Evolutionary conservation across 1,284 basidiomycete species (phyloP).

Genomic region (Irpex lacteus): DNA sequence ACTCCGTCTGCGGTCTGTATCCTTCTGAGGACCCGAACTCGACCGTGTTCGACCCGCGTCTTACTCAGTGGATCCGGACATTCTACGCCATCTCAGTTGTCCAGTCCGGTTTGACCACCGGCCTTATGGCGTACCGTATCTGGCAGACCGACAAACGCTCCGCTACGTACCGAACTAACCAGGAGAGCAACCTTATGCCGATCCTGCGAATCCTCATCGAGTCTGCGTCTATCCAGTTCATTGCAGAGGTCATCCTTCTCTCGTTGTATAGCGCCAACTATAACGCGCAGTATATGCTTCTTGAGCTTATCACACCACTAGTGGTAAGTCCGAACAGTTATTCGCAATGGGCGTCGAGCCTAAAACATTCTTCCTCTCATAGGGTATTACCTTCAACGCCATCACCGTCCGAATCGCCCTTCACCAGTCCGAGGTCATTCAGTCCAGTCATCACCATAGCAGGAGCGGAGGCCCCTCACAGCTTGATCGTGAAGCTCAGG

Average conservation of each 20-base stretch:
- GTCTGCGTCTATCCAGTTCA: slow-evolving; percentile 28
- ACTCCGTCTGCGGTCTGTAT: slow-evolving; percentile 14
- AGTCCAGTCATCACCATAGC: neutral
- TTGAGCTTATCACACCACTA: slow-evolving; percentile 28
- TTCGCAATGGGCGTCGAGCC: neutral
- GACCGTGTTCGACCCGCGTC: slow-evolving; percentile 15
- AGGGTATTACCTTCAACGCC: slow-evolving; percentile 24
- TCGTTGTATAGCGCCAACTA: slow-evolving; percentile 27
- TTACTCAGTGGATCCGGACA: slow-evolving; percentile 14
- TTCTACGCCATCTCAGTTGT: slow-evolving; percentile 17
- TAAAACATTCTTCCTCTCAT: neutral
- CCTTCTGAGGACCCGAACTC: slow-evolving; percentile 12
- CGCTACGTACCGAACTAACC: slow-evolving; percentile 10
- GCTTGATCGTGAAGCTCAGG: neutral
- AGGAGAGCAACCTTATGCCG: slow-evolving; percentile 14
- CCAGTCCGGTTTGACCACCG: slow-evolving; percentile 14
- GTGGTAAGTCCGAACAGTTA: slow-evolving; percentile 23
- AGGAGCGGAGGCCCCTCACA: neutral
- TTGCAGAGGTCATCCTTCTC: slow-evolving; percentile 28
- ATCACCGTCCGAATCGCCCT: slow-evolving; percentile 22
- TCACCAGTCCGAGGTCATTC: slow-evolving; percentile 9
- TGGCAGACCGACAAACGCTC: slow-evolving; percentile 14
- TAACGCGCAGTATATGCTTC: slow-evolving; percentile 29
- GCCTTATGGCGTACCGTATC: slow-evolving; percentile 15
- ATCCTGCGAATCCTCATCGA: slow-evolving; percentile 28